Evolutionary conservation across 1,284 basidiomycete species (phyloP), one percentile per base, ranked within the genome.

Genomic region (Termitomyces sp.): DNA sequence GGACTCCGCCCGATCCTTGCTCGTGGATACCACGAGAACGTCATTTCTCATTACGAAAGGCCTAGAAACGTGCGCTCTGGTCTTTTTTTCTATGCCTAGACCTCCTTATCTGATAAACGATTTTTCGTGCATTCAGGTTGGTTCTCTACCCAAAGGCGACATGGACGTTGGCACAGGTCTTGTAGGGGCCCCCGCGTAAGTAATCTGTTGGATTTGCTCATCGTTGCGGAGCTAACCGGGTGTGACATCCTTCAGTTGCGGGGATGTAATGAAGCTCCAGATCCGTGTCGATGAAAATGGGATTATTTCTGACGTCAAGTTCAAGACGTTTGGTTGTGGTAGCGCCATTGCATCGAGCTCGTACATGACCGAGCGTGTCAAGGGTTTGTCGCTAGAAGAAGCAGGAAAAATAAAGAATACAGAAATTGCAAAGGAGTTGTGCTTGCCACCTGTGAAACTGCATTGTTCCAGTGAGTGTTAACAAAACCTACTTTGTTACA

Each of bases 191-290:
- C 96, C 96, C 69, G 94, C 93, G 79, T 97, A 79, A 66, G 93
- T 87, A n/a, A 46, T 41, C 52, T 40, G 47, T 44, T n/a, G 49
- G 43, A 33, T 26, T 49, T 42, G 33, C 40, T 51, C 45, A 28
- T 52, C 47, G 37, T 56, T 57, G 56, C 63, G 65, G 64, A 64
- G 59, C 62, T 68, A 64, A 67, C 57, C 64, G 62, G 62, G 49
- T 51, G 26, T 28, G 49, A 40, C 31, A 51, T 46, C 34, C 55
- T 40, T 53, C 43, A 91, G 88, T 10, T 93, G 88, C 64, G 84
- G 83, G 63, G 95, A 97, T 73, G 94, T 98, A 47, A 98, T 98
- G 96, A 99, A 99, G 74, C 85, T 99, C 21, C 95, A 97, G 71
- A 99, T 99, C 69, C 91, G 93, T 63, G 97, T 99, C 54, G 88